phyloP scores from a whole-genome alignment of 2,329 filamentous ascomycete genomes.

The Rutstroemia sp. region DNA sequence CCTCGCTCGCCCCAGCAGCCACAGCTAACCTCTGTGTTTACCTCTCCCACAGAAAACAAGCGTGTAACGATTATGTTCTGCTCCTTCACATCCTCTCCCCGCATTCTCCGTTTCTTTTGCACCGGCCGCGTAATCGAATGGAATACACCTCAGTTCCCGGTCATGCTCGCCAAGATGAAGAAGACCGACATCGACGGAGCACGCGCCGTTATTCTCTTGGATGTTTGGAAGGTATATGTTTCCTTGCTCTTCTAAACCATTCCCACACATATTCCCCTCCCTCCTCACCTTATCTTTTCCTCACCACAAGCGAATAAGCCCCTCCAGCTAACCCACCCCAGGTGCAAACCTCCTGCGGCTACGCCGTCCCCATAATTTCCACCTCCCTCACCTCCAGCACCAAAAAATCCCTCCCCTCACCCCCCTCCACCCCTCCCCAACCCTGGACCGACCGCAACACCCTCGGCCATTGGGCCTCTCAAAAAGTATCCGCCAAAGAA shows the following conservation, averaged over 20 bases:
- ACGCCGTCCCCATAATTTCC: constrained; percentile 43
- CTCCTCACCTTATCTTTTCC: neutral
- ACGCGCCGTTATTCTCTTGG: constrained; percentile 52
- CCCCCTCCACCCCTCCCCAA: neutral
- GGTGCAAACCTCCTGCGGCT: constrained; percentile 61
- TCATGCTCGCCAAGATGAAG: constrained; percentile 38
- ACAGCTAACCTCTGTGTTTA: neutral
- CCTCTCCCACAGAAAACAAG: constrained; percentile 60
- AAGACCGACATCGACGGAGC: constrained; percentile 39
- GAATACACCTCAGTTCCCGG: constrained; percentile 42
- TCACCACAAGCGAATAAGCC: neutral
- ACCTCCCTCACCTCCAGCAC: neutral
- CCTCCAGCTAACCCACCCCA: constrained; percentile 25
- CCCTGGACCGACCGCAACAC: constrained; percentile 3
- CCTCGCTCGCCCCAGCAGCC: neutral
- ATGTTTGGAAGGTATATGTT: constrained; percentile 39
- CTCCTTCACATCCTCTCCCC: constrained; percentile 50
- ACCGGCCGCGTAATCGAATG: constrained; percentile 51
- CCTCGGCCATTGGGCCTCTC: neutral
- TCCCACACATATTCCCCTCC: too few species aligned
- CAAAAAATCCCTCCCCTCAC: neutral
- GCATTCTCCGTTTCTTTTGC: constrained; percentile 60
- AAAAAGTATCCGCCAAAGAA: neutral
- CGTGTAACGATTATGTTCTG: constrained; percentile 70
- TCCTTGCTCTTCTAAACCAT: too few species aligned